Evolutionary conservation across 192 early-diverging fungal species (phyloP).

Genomic region (Gaertneriomyces sp.): DNA sequence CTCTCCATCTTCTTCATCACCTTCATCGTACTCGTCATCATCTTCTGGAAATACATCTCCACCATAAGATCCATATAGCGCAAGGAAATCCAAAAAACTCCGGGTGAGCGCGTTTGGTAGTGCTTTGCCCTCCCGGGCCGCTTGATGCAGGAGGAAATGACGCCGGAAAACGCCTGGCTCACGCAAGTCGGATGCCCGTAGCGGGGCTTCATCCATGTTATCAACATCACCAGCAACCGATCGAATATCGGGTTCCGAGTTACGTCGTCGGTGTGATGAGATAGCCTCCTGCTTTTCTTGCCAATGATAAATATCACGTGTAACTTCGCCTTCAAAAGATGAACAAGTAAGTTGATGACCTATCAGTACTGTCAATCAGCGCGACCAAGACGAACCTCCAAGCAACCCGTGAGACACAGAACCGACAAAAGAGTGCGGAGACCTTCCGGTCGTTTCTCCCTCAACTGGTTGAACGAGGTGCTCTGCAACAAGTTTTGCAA

Average conservation of each 20-base stretch:
- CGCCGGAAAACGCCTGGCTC: slow-evolving; percentile 88
- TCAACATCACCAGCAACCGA: background rate
- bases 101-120: slow-evolving; percentile 69
- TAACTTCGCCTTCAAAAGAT: slow-evolving; percentile 59
- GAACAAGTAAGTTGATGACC: background rate
- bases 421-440: slow-evolving; percentile 28
- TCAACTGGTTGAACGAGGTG: slow-evolving; percentile 32
- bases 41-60: slow-evolving; percentile 80
- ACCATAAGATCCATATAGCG: slow-evolving; percentile 89
- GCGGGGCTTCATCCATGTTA: slow-evolving; percentile 8
- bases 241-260: slow-evolving; percentile 42
- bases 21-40: slow-evolving; percentile 48
- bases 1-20: slow-evolving; percentile 43
- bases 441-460: background rate
- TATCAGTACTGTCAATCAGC: background rate
- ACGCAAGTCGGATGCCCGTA: slow-evolving; percentile 52
- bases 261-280: slow-evolving; percentile 27
- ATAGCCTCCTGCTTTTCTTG: slow-evolving; percentile 49
- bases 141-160: slow-evolving; percentile 75
- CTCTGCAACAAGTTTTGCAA: slow-evolving; percentile 30
- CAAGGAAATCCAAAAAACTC: slow-evolving; percentile 94
- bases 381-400: slow-evolving; percentile 25
- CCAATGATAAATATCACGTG: slow-evolving; percentile 89
- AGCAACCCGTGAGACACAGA: slow-evolving; percentile 37
- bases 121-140: slow-evolving; percentile 57